Evolutionary conservation across 2,329 filamentous ascomycete species (phyloP), one percentile per base, ranked within the genome.

Genomic region (Hortaea werneckii): DNA sequence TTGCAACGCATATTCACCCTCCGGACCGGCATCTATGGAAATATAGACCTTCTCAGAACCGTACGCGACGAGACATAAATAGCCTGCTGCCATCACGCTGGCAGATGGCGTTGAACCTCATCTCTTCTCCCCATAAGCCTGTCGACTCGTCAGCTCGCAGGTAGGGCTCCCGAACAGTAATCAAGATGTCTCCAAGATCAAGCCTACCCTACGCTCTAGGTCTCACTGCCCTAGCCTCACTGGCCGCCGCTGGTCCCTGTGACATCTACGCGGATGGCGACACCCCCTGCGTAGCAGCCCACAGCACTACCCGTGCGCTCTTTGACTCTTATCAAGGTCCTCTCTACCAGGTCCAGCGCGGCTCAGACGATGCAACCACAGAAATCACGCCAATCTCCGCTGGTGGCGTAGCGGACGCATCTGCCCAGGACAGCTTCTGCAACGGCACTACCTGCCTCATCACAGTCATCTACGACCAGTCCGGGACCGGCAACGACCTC

Each of bases 381-480:
- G 62, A 67, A 47, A 74, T 79, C 49, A 45, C 62, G 9, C 74
- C 79, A 0, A 57, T 76, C 0, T 70, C 76, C 0, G 72, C 76
- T 0, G 80, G 80, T 1, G 78, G 78, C 35, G 75, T 82, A 9
- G 79, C 80, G 43, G 74, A 83, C 56, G 75, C 78, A 5, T 72
- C 69, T 0, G 58, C 72, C 10, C 80, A 83, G 57, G 57, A 83
- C 61, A 53, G 66, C 1, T 83, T 83, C 62, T 83, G 80, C 54
- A 60, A 67, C 6, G 59, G 65, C 41, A 81, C 78, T 0, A 81
- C 77, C 9, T 83, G 80, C 54, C 64, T 80, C 27, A 82, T 83
- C 55, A 72, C 72, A 1, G 69, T 76, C 54, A 80, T 60, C 45
- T 82, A 83, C 57, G 80, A 83, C 58, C 80, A 83, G 62, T 80